These are phyloP conservation scores for Martiniozyma asiatica DNA, from an alignment of 1,139 yeast species.

Conservation along the genomic window DNA sequence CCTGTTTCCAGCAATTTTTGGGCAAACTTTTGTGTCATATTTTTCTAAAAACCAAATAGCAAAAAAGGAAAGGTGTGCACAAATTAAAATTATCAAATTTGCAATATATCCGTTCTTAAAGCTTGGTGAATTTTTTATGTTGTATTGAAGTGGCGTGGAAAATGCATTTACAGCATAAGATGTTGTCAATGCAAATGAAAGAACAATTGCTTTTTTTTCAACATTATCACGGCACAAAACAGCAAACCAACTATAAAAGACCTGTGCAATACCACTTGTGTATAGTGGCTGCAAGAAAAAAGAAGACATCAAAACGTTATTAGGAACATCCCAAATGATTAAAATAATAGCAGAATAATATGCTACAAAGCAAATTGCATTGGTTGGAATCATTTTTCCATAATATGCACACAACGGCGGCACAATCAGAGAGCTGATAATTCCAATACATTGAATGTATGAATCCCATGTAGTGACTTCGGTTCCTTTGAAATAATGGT, in stretches of 20 bases:
- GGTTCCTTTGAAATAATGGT: constrained; percentile 6
- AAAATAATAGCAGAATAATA: constrained; percentile 9
- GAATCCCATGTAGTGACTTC: constrained; percentile 10
- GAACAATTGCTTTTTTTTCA: constrained; percentile 36
- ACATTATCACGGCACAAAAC: constrained; percentile 31
- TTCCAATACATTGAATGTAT: constrained; percentile 8
- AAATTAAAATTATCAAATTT: constrained; percentile 30
- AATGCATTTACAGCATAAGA: constrained; percentile 41
- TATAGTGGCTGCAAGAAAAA: constrained; percentile 7
- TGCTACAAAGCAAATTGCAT: constrained; percentile 4
- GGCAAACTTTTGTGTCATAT: constrained; percentile 10
- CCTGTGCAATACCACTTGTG: constrained; percentile 18
- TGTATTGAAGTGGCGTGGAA: constrained; percentile 33
- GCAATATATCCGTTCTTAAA: constrained; percentile 38
- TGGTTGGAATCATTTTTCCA: constrained; percentile 9
- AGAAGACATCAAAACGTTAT: constrained; percentile 9
- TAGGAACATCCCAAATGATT: constrained; percentile 9
- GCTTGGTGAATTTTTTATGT: constrained; percentile 32
- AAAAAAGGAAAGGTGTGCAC: constrained; percentile 8
- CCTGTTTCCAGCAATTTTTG: constrained; percentile 11
- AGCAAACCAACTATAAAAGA: constrained; percentile 41
- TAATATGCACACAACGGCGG: constrained; percentile 11
- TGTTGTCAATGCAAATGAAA: constrained; percentile 35
- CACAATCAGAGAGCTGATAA: constrained; percentile 8
- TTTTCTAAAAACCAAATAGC: constrained; percentile 12